Base-by-base conservation (phyloP, 805 yeast species). In the Saturnispora gosingensis region DNA sequence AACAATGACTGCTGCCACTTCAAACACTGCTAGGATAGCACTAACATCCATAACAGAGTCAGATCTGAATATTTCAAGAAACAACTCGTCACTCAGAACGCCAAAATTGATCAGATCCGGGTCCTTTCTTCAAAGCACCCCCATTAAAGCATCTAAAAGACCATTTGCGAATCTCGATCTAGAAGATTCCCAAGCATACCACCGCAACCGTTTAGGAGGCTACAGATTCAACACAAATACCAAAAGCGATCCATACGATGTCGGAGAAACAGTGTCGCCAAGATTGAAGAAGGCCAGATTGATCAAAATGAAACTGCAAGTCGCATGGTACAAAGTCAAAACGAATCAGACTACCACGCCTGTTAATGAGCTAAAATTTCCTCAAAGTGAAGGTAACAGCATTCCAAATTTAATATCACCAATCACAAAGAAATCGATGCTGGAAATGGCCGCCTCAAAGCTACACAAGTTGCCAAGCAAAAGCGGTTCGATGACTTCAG, bases 311-410 rank as follows among this genome's bases (percentile, higher is more conserved):
- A 71, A 80, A 55, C 63, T 78, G 24, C 74, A 75, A 56, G 59
- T 77, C 46, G 83, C 83, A 2, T 75, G 75, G 57, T 78, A 72
- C 61, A 78, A 77, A 58, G 72, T 73, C 43, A 69, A 69, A 51
- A 77, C 81, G 1, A 71, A 76, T 55, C 81, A 77, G 59, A 65
- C 67, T 1, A 58, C 60, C 6, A 66, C 65, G 2, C 69, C 73
- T 5, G 53, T 70, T 16, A 46, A 54, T 24, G 61, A 64, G 18
- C 61, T 72, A 44, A 58, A 66, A 52, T 58, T 64, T n/a, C 55
- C 57, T 2, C 38, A 20, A 18, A 38, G 24, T 11, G 20, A 22
- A 35, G 48, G 32, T 35, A 43, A 34, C 22, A 38, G 15, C 45
- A 24, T 25, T 22, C 27, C 22, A 34, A 25, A 34, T 18, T n/a